A percentile compares a stretch with the other conserved stretches of the same genome.
Evolutionary conservation across 306 rosid species (phyloP).

Genomic region (Malus orientalis): DNA sequence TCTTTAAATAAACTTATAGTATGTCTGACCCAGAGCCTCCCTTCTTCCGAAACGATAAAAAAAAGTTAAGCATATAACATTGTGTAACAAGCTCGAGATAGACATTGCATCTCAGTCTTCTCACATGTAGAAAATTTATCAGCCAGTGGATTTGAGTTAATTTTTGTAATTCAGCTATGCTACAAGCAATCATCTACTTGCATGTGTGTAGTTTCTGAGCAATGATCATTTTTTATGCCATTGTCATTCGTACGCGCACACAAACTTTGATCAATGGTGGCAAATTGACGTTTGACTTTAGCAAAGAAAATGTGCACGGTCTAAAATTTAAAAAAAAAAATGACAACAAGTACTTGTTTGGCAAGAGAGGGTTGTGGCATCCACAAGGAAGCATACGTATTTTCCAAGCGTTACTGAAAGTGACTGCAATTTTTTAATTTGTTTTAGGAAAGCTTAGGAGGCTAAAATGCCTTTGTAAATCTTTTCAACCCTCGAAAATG

Average conservation of each 20-base stretch:
- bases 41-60: no score
- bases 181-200: no score
- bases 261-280: neutral
- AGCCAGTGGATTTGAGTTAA: no score
- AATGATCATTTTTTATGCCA: no score
- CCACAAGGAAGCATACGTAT: neutral
- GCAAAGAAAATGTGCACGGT: neutral
- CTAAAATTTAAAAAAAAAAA: neutral
- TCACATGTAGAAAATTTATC: no score
- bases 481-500: rapidly evolving
- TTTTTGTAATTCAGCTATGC: no score
- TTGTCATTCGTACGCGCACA: no score
- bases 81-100: no score
- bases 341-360: neutral
- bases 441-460: neutral
- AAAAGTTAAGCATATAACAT: no score
- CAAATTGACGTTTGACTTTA: neutral
- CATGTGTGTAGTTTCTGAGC: no score
- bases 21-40: rapidly evolving
- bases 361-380: neutral
- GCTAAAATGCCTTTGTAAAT: no score
- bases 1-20: rapidly evolving
- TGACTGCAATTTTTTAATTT: neutral
- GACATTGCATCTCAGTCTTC: no score
- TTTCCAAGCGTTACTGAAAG: neutral